Evolutionary conservation across 2,329 filamentous ascomycete genomes (phyloP).

Genomic region (Beauveria brongniartii): DNA sequence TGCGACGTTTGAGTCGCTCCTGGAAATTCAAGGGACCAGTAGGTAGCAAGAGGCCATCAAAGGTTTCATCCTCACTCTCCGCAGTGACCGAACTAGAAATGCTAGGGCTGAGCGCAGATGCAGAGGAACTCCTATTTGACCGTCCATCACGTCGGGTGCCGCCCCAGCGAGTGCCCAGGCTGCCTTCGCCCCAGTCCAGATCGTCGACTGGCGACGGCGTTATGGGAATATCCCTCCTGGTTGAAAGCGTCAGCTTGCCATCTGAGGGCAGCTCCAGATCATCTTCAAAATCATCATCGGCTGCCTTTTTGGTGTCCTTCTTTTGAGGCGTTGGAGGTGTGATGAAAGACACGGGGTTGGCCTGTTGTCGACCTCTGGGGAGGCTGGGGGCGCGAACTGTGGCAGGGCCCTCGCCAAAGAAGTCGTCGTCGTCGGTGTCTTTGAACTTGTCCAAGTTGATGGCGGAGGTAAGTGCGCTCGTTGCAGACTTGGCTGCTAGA

Average conservation of each 20-base stretch:
- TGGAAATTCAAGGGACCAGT: constrained; percentile 75
- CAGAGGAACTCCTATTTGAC: constrained; percentile 76
- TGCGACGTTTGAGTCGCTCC: constrained; percentile 66
- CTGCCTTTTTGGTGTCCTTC: constrained; percentile 23
- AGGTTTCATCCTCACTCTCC: constrained; percentile 88
- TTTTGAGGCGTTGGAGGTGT: constrained; percentile 49
- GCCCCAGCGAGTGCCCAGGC: constrained; percentile 81
- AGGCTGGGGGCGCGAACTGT: constrained; percentile 65
- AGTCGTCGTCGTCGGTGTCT: constrained; percentile 54
- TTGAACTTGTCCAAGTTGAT: constrained; percentile 57
- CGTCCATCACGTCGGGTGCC: constrained; percentile 75
- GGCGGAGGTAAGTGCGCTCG: constrained; percentile 33
- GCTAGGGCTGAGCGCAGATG: constrained; percentile 85
- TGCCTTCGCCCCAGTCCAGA: constrained; percentile 90
- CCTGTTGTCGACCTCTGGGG: constrained; percentile 47
- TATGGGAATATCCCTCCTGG: constrained; percentile 52
- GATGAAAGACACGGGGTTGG: constrained; percentile 44
- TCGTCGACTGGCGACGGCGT: constrained; percentile 62
- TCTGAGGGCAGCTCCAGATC: constrained; percentile 65
- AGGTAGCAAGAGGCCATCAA: constrained; percentile 83
- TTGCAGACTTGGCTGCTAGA: constrained; percentile 21
- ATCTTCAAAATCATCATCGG: constrained; percentile 61
- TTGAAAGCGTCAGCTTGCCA: constrained; percentile 57
- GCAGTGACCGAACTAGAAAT: constrained; percentile 82
- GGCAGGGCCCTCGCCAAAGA: constrained; percentile 53